Conservation (phyloP, 768 basidiomycete genomes). For the Leucocoprinus birnbaumii region DNA sequence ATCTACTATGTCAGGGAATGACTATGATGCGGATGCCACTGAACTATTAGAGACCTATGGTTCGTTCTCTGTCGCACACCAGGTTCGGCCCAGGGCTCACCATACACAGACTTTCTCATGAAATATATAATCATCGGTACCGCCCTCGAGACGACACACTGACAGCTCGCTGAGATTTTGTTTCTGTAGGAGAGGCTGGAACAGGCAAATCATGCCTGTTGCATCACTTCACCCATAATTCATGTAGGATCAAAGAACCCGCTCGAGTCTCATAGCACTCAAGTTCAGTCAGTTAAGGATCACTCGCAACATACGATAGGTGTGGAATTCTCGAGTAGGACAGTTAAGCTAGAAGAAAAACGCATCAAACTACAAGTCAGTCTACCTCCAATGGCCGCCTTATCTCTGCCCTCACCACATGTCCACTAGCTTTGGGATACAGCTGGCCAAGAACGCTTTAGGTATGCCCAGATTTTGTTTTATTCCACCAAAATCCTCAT, state of each 20-base stretch:
- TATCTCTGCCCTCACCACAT: conserved; percentile 15
- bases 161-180: conserved; percentile 8
- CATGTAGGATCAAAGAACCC: conserved; percentile 57
- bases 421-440: conserved; percentile 85
- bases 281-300: conserved; percentile 72
- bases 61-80: conserved; percentile 26
- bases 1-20: conserved; percentile 52
- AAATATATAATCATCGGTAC: conserved; percentile 96
- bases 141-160: conserved; percentile 4
- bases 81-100: conserved; percentile 16
- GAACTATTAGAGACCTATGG: conserved; percentile 95
- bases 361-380: conserved; percentile 91
- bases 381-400: conserved; percentile 10
- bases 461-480: conserved; percentile 42
- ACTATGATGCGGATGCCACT: conserved; percentile 80
- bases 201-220: conserved; percentile 97
- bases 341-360: conserved; percentile 90
- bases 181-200: conserved; percentile 80
- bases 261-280: conserved; percentile 12
- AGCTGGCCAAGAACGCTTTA: conserved; percentile 93
- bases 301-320: conserved; percentile 98
- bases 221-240: conserved; percentile 95
- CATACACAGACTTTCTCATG: conserved; percentile 86
- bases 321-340: conserved; percentile 95
- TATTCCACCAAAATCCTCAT: conserved; percentile 6